Percentiles rank a stretch among this genome's conserved stretches.
Evolutionary conservation across 768 basidiomycete genomes (phyloP).

Genomic region (Cubamyces lactineus): DNA sequence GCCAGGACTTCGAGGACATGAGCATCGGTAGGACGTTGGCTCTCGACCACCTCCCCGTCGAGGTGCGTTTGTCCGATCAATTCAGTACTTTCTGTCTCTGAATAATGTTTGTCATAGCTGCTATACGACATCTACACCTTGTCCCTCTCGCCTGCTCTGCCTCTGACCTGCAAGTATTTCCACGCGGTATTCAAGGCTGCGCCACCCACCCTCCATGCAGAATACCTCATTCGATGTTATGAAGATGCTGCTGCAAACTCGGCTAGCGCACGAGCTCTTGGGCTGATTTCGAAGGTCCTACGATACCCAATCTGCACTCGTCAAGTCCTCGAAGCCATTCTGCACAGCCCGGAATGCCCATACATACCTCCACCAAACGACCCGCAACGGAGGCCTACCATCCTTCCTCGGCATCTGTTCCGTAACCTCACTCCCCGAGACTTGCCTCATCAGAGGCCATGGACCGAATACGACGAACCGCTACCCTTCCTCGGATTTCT

Average conservation of each 20-base stretch:
- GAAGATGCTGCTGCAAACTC: slow-evolving; percentile 21
- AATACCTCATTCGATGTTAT: slow-evolving; percentile 57
- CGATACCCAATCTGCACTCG: slow-evolving; percentile 52
- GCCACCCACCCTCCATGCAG: slow-evolving; percentile 61
- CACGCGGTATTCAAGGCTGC: slow-evolving; percentile 56
- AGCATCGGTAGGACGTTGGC: slow-evolving; percentile 1
- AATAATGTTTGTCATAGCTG: slow-evolving; percentile 49
- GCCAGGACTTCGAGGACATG: not conserved
- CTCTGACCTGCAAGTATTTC: slow-evolving; percentile 57
- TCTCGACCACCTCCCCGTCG: slow-evolving; percentile 38
- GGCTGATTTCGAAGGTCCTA: slow-evolving; percentile 52
- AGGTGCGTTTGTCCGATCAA: slow-evolving; percentile 32
- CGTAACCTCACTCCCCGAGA: slow-evolving; percentile 44
- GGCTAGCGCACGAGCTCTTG: not conserved
- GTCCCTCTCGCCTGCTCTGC: slow-evolving; percentile 67
- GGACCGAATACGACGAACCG: slow-evolving; percentile 57
- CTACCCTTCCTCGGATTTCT: slow-evolving; percentile 68
- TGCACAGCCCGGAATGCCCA: slow-evolving; percentile 34
- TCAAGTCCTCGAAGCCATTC: slow-evolving; percentile 49
- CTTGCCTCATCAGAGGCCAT: slow-evolving; percentile 29
- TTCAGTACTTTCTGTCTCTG: not conserved
- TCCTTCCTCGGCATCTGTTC: slow-evolving; percentile 73
- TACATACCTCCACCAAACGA: not conserved
- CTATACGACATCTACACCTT: slow-evolving; percentile 77
- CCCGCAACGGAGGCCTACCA: slow-evolving; percentile 32